A percentile compares a stretch with the other conserved stretches of the same genome.
phyloP scores from a whole-genome alignment of 345 rosid genomes.

The Hibiscus trionum region DNA sequence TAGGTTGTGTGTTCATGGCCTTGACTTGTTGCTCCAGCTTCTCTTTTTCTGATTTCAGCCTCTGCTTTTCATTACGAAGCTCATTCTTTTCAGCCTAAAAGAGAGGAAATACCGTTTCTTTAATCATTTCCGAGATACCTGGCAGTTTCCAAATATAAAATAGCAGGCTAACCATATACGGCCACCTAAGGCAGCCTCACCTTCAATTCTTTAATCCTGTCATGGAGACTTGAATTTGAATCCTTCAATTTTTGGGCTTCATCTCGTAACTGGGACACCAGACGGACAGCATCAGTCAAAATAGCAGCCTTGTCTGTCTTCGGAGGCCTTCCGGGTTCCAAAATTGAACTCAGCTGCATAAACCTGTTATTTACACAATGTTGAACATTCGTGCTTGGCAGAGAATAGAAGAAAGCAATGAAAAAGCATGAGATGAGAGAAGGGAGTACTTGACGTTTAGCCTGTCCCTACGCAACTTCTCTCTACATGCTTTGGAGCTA shows the following conservation, averaged over 20 bases:
- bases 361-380: slow-evolving; percentile 45
- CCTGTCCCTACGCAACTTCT: slow-evolving; percentile 89
- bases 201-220: slow-evolving; percentile 69
- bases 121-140: too few species aligned
- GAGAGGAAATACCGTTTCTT: too few species aligned
- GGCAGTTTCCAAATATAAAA: too few species aligned
- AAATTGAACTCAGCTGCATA: slow-evolving; percentile 64
- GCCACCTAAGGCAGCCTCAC: slow-evolving; percentile 19
- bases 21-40: slow-evolving; percentile 15
- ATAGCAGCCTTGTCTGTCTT: slow-evolving; percentile 89
- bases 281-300: slow-evolving; percentile 65
- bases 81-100: too few species aligned
- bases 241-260: slow-evolving; percentile 77
- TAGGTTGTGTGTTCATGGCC: slow-evolving; percentile 50
- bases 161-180: neutral
- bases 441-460: slow-evolving; percentile 79
- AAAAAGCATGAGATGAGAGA: slow-evolving; percentile 3
- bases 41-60: too few species aligned
- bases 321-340: slow-evolving; percentile 91
- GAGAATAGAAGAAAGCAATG: neutral
- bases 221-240: slow-evolving; percentile 74
- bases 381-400: slow-evolving; percentile 1
- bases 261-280: slow-evolving; percentile 70
- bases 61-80: too few species aligned
- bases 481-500: slow-evolving; percentile 96